These are phyloP conservation scores for Allantophomopsis cytisporea DNA, from an alignment of 2,329 filamentous ascomycete species.

Conservation along the genomic window DNA sequence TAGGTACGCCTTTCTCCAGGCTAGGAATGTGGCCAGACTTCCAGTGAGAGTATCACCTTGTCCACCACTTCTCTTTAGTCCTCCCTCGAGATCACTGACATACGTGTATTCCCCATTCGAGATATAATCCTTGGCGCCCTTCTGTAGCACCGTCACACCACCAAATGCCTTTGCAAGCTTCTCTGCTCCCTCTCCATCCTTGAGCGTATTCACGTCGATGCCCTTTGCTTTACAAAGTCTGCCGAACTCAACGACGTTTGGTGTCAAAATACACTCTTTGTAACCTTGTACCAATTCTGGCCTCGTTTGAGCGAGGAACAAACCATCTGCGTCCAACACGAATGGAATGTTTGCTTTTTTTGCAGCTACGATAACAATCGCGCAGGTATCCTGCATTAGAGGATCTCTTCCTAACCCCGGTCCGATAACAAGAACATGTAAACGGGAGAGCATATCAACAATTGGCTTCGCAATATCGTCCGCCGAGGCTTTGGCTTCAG, in stretches of 20 bases:
- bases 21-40: conserved; percentile 74
- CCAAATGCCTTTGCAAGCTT: conserved; percentile 61
- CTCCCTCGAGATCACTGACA: conserved; percentile 64
- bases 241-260: conserved; percentile 88
- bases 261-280: conserved; percentile 74
- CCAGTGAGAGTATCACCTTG: conserved; percentile 95
- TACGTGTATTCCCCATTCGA: conserved; percentile 68
- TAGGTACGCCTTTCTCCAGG: conserved; percentile 77
- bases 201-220: conserved; percentile 38
- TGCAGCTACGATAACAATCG: conserved; percentile 66
- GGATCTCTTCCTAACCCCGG: conserved; percentile 83
- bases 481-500: conserved; percentile 38
- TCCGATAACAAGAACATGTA: conserved; percentile 88
- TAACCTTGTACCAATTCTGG: conserved; percentile 73
- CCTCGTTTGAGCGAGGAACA: conserved; percentile 62
- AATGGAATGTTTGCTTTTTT: conserved; percentile 60
- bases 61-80: conserved; percentile 79
- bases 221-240: conserved; percentile 65
- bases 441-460: conserved; percentile 66
- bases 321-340: conserved; percentile 83
- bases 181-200: conserved; percentile 36
- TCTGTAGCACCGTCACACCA: conserved; percentile 85
- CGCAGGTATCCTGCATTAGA: conserved; percentile 80
- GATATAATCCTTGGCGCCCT: conserved; percentile 72
- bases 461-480: conserved; percentile 52